A percentile compares a stretch with the other conserved stretches of the same genome.
Evolutionary conservation across 1,284 basidiomycete genomes (phyloP).

Genomic region (Hymenochaete sp.): DNA sequence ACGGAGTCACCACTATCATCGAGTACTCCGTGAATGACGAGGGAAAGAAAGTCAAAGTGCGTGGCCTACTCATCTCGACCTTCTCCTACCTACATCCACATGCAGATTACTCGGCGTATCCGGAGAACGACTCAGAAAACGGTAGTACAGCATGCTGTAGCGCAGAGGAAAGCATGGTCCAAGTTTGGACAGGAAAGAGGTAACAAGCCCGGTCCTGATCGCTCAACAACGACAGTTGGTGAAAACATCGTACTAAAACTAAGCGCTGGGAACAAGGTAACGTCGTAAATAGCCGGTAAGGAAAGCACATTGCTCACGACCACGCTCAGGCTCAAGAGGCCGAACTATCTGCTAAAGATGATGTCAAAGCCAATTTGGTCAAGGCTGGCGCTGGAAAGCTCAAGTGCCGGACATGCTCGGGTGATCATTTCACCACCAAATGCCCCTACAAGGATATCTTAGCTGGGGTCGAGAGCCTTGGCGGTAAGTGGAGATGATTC

Average conservation of each 20-base stretch:
- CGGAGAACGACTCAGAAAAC: conserved; percentile 86
- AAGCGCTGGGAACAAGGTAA: conserved; percentile 75
- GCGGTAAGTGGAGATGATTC: conserved; percentile 20
- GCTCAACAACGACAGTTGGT: conserved; percentile 92
- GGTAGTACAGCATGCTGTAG: conserved; percentile 89
- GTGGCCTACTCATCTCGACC: conserved; percentile 18
- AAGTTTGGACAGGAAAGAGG: conserved; percentile 95
- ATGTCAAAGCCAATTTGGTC: conserved; percentile 61
- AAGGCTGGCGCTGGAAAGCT: conserved; percentile 81
- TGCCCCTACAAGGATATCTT: conserved; percentile 98
- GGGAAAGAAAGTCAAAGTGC: conserved; percentile 90
- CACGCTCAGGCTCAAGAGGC: conserved; percentile 42
- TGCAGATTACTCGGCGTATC: conserved; percentile 77
- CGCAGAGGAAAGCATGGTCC: conserved; percentile 86
- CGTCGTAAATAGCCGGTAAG: conserved; percentile 19
- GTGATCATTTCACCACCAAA: conserved; percentile 95
- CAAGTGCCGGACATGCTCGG: conserved; percentile 90
- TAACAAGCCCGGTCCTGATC: conserved; percentile 82
- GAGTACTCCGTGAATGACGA: conserved; percentile 87
- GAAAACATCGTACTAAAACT: conserved; percentile 87
- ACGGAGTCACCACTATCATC: conserved; percentile 80
- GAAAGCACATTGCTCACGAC: neutral
- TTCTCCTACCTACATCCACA: neutral
- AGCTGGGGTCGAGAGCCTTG: conserved; percentile 58
- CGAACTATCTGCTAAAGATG: conserved; percentile 65